phyloP scores from a whole-genome alignment of 2,329 filamentous ascomycete genomes.

The Phialophora chinensis region DNA sequence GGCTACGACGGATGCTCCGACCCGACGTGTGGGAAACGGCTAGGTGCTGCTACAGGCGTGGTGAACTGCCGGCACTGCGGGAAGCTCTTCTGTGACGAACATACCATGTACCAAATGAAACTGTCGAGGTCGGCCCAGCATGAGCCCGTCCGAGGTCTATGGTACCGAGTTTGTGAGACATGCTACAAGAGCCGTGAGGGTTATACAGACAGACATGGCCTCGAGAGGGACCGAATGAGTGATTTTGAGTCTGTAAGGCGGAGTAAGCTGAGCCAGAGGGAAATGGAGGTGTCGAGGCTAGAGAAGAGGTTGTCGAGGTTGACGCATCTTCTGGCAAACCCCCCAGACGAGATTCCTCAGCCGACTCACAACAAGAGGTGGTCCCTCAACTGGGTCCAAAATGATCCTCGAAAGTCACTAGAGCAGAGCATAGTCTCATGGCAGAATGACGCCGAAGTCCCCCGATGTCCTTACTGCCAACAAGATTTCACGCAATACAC shows the following conservation, averaged over 20 bases:
- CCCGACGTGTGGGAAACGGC: slow-evolving; percentile 77
- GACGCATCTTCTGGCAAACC: slow-evolving; percentile 80
- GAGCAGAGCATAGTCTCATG: slow-evolving; percentile 94
- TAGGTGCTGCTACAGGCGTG: slow-evolving; percentile 76
- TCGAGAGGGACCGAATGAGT: slow-evolving; percentile 73
- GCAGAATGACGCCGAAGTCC: slow-evolving; percentile 86
- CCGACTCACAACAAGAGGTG: slow-evolving; percentile 56
- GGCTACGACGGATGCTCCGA: slow-evolving; percentile 83
- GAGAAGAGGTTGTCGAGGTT: slow-evolving; percentile 92
- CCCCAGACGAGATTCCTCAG: slow-evolving; percentile 65
- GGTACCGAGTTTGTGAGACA: slow-evolving; percentile 97
- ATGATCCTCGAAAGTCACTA: slow-evolving; percentile 76
- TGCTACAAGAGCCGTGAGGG: slow-evolving; percentile 96
- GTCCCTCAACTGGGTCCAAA: slow-evolving; percentile 66
- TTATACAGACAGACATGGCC: slow-evolving; percentile 85
- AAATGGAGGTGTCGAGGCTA: slow-evolving; percentile 84
- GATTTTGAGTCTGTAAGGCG: slow-evolving; percentile 73
- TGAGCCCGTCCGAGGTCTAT: slow-evolving; percentile 86
- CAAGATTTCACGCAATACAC: slow-evolving; percentile 95
- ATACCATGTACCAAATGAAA: slow-evolving; percentile 99
- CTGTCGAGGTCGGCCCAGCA: slow-evolving; percentile 85
- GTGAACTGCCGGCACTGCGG: slow-evolving; percentile 96
- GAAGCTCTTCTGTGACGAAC: slow-evolving; percentile 91
- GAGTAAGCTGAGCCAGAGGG: slow-evolving; percentile 80
- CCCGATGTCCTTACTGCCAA: slow-evolving; percentile 89